phyloP scores from a whole-genome alignment of 2,329 filamentous ascomycete genomes.

The Pseudopyricularia cyperi region DNA sequence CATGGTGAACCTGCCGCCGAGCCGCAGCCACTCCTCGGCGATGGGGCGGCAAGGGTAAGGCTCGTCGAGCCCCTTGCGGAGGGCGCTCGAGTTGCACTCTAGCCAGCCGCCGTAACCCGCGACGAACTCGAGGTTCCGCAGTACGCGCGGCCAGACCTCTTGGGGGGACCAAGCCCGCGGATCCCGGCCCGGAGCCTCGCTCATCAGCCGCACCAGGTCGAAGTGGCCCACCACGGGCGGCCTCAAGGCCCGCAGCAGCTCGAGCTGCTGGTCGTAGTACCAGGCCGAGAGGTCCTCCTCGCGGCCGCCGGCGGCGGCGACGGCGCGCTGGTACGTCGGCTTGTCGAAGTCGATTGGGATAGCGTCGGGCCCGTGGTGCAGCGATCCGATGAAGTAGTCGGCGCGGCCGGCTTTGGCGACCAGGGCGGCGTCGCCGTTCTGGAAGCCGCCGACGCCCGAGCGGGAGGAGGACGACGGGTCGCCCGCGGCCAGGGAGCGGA shows the following conservation, averaged over 20 bases:
- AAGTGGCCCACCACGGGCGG: slow-evolving; percentile 87
- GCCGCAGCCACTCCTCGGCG: slow-evolving; percentile 59
- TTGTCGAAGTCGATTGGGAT: slow-evolving; percentile 82
- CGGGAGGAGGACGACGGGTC: slow-evolving; percentile 66
- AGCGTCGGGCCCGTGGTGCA: slow-evolving; percentile 75
- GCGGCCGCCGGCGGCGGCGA: slow-evolving; percentile 23
- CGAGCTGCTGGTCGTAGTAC: slow-evolving; percentile 80
- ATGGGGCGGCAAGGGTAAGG: slow-evolving; percentile 76
- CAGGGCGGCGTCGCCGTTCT: background rate
- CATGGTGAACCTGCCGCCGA: slow-evolving; percentile 74
- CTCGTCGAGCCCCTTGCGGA: slow-evolving; percentile 82
- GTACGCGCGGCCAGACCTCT: slow-evolving; percentile 59
- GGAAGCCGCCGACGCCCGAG: slow-evolving; percentile 25
- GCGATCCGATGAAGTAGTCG: slow-evolving; percentile 78
- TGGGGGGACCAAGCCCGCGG: slow-evolving; percentile 24
- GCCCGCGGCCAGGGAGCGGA: slow-evolving; percentile 38
- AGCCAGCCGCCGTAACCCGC: slow-evolving; percentile 66
- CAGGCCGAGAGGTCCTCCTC: slow-evolving; percentile 66
- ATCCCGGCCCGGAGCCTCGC: slow-evolving; percentile 51
- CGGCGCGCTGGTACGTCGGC: slow-evolving; percentile 51
- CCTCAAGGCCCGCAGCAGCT: slow-evolving; percentile 60
- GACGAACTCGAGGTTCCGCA: slow-evolving; percentile 62
- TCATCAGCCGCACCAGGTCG: slow-evolving; percentile 76
- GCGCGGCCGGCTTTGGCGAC: slow-evolving; percentile 25
- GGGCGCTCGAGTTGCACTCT: slow-evolving; percentile 76